Evolutionary conservation across 2,329 filamentous ascomycete species (phyloP).

Genomic region (Sphaerulina vaccinii): DNA sequence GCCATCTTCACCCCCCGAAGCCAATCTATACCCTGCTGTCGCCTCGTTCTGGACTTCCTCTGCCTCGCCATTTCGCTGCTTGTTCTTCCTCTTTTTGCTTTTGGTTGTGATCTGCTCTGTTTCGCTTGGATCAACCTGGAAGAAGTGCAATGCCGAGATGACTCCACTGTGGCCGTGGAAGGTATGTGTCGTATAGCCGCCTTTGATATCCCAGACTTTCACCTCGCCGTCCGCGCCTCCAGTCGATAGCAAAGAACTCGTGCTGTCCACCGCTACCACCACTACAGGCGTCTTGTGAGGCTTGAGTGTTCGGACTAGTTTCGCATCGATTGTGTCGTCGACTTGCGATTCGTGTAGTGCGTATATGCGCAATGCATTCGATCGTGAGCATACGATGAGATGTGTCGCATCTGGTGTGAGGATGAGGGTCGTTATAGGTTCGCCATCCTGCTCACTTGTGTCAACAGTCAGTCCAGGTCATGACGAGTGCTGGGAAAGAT

Average conservation of each 20-base stretch:
- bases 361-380: conserved; percentile 93
- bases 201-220: conserved; percentile 93
- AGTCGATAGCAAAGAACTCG: conserved; percentile 85
- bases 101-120: conserved; percentile 25
- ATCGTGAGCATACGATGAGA: conserved; percentile 87
- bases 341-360: conserved; percentile 61
- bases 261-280: conserved; percentile 78
- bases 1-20: conserved; percentile 90
- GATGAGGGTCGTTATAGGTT: conserved; percentile 72
- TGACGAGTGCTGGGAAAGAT: conserved; percentile 15
- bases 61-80: conserved; percentile 48
- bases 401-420: conserved; percentile 87
- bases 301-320: conserved; percentile 77
- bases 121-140: conserved; percentile 54
- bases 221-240: conserved; percentile 90
- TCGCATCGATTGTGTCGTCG: conserved; percentile 60
- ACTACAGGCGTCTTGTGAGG: conserved; percentile 89
- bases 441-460: conserved; percentile 51
- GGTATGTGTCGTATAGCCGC: conserved; percentile 89
- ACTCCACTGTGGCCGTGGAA: conserved; percentile 91
- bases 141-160: conserved; percentile 88
- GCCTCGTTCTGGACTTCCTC: conserved; percentile 50
- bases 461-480: conserved; percentile 41
- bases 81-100: conserved; percentile 48
- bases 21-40: conserved; percentile 69